Percentiles rank a stretch among this genome's conserved stretches.
Evolutionary conservation across 768 basidiomycete genomes (phyloP).

Genomic region (Russula sp.): DNA sequence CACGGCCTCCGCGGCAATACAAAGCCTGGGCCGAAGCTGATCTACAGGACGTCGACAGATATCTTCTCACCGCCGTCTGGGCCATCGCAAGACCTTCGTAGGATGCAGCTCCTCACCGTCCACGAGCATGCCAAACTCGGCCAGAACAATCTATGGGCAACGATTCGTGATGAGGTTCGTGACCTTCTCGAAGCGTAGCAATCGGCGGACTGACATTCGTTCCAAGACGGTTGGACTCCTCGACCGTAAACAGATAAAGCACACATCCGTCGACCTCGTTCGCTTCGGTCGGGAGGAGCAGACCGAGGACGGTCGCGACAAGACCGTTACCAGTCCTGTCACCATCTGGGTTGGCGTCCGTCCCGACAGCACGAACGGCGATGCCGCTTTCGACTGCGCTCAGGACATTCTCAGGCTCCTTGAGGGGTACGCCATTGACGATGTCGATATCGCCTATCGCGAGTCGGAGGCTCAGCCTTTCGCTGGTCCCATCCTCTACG

Average conservation of each 20-base stretch:
- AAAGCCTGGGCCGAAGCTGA: background rate
- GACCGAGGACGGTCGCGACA: slow-evolving; percentile 25
- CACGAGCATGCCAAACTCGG: slow-evolving; percentile 9
- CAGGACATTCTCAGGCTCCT: slow-evolving; percentile 31
- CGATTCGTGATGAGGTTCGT: slow-evolving; percentile 3
- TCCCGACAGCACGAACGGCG: slow-evolving; percentile 32
- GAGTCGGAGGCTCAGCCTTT: slow-evolving; percentile 23
- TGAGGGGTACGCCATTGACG: slow-evolving; percentile 18
- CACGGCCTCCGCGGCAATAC: background rate
- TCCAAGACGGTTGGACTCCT: slow-evolving; percentile 21
- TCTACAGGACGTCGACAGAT: slow-evolving; percentile 9
- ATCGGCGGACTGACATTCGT: slow-evolving; percentile 9
- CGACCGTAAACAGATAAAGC: slow-evolving; percentile 3
- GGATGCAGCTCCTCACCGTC: background rate
- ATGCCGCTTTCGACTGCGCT: slow-evolving; percentile 28
- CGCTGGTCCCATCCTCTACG: no score
- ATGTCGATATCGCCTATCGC: slow-evolving; percentile 34
- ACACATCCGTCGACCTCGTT: slow-evolving; percentile 17
- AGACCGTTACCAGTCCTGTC: background rate
- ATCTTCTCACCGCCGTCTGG: background rate
- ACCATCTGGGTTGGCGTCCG: slow-evolving; percentile 18
- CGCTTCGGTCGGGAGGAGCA: slow-evolving; percentile 24
- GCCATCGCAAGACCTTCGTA: background rate
- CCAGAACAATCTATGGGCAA: background rate
- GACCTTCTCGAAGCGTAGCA: slow-evolving; percentile 3